Evolutionary conservation across 2,329 filamentous ascomycete species (phyloP).

Genomic region (Aspergillus terreus): DNA sequence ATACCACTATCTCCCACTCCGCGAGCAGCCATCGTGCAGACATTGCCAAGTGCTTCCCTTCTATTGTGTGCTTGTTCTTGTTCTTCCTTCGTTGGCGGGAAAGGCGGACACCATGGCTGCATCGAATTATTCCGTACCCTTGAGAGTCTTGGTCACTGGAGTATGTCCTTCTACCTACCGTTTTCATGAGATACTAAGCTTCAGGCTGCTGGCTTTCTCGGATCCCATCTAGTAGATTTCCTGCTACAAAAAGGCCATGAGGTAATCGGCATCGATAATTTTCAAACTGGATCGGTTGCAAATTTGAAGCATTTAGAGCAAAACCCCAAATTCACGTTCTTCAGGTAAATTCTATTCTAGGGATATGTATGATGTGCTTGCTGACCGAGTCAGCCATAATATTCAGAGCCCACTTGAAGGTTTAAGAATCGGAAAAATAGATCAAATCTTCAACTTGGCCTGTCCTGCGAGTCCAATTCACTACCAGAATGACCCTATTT

Average conservation of each 20-base stretch:
- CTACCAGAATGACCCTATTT: constrained; percentile 29
- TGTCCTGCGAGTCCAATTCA: constrained; percentile 31
- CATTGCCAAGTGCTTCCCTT: no score
- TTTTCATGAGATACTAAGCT: no score
- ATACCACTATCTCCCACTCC: no score
- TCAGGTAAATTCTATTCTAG: constrained; percentile 1
- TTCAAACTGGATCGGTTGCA: constrained; percentile 10
- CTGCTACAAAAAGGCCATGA: constrained; percentile 11
- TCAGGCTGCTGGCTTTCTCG: constrained; percentile 15
- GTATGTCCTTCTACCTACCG: no score
- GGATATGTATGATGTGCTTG: background rate
- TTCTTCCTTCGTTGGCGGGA: no score
- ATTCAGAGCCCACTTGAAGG: constrained; percentile 9
- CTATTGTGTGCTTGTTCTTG: no score
- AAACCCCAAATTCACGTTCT: constrained; percentile 7
- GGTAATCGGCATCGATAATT: constrained; percentile 15
- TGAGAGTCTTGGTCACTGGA: no score
- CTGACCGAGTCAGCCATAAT: constrained; percentile 9
- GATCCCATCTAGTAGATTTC: constrained; percentile 15
- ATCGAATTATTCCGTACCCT: no score
- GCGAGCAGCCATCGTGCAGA: no score
- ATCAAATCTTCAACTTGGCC: constrained; percentile 25
- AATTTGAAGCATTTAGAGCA: constrained; percentile 10
- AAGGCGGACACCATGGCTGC: no score
- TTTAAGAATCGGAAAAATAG: constrained; percentile 22